Conservation (phyloP, 2,329 filamentous ascomycete genomes). For the Sporothrix inflata region DNA sequence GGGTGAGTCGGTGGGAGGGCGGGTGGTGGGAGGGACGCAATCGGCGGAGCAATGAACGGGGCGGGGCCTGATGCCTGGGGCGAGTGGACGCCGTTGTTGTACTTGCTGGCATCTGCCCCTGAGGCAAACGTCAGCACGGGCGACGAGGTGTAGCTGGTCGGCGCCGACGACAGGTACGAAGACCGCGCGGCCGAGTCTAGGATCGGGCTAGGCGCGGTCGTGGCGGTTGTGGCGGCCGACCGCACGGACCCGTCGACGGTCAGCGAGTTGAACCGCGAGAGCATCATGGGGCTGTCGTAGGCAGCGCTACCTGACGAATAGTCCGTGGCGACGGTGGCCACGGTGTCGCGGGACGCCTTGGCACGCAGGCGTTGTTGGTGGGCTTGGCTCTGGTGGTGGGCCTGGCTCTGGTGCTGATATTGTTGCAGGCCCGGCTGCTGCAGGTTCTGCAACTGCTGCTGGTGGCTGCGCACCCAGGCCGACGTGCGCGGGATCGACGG, state of each 20-base stretch:
- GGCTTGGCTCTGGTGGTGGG: too few relatives aligned
- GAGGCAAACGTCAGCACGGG: conserved; percentile 20
- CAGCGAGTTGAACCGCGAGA: conserved; percentile 34
- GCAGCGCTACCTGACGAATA: conserved; percentile 21
- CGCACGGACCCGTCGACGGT: conserved; percentile 29
- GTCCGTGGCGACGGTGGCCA: conserved; percentile 27
- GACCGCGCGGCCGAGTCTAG: conserved; percentile 29
- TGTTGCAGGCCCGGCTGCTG: background rate
- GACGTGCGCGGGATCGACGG: conserved; percentile 32
- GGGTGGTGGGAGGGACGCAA: conserved; percentile 18
- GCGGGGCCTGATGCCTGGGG: background rate
- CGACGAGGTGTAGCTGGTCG: conserved; percentile 31
- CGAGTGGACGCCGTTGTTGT: background rate
- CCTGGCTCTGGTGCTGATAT: background rate
- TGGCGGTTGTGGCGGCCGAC: background rate
- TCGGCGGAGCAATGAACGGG: conserved; percentile 17
- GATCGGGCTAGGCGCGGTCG: conserved; percentile 27
- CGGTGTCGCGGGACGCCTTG: conserved; percentile 30
- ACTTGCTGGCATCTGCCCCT: background rate
- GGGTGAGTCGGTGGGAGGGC: background rate
- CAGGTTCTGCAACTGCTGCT: conserved; percentile 5
- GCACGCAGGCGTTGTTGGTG: background rate
- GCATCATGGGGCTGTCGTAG: conserved; percentile 26
- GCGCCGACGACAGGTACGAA: conserved; percentile 30
- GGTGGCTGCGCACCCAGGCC: conserved; percentile 33